Evolutionary conservation across 2,329 filamentous ascomycete genomes (phyloP), one percentile per base, ranked within the genome.

Genomic region (Penicillium sp.): DNA sequence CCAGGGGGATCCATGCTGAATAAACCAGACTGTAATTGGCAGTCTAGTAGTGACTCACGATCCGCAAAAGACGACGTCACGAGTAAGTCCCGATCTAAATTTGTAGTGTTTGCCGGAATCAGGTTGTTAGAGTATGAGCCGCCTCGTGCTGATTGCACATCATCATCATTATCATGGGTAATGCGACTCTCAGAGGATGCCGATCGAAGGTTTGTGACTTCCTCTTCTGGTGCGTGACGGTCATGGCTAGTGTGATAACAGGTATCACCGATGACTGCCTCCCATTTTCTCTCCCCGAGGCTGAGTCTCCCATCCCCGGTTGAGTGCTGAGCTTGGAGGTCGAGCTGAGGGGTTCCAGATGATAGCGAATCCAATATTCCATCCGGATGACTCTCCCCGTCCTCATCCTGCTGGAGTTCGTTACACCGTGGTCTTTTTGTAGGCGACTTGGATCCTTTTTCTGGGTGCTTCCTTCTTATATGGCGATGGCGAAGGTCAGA

Each of bases 391-490:
- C 8, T 37, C 35, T 37, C 35, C 35, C 14, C 35, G 1, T 19
- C 16, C 14, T 24, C n/a, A n/a, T 19, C 14, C 27, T 48, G n/a
- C n/a, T 16, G 13, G 21, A 35, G 27, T n/a, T 35, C 26, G 29
- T 41, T 9, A 27, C 16, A 19, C 13, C 45, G 49, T n/a, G 29
- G 16, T 27, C 41, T 56, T 19, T 59, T 67, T 0, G 48, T 51
- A 3, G 53, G n/a, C 14, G 52, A 55, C 22, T 48, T 46, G 6
- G 61, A 47, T 26, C 61, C 54, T 2, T 67, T 45, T 10, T 72
- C 70, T 3, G 69, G 67, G 53, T 79, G 76, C 56, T 79, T 78
- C 19, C 73, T 68, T 58, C 72, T 78, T 68, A 79, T 73, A 57
- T 79, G 77, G 0, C 76, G 73, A 56, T 67, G 64, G 19, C 73